Base-by-base conservation (phyloP, 805 yeast genomes). In the Metschnikowia kunwiensis region DNA sequence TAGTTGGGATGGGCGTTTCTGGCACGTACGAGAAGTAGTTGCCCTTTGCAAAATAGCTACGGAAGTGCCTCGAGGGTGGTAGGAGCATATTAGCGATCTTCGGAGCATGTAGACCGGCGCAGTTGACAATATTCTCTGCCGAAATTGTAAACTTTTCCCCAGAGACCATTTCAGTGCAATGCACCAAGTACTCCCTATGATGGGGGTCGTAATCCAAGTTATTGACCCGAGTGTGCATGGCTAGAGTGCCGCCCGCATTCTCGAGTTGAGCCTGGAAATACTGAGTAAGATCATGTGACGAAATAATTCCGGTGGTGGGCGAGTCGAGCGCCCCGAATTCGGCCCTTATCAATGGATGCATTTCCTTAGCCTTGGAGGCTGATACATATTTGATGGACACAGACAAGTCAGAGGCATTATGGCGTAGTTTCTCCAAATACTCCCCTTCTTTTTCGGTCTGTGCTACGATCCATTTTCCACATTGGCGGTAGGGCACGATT, bases 401-500 rank as follows among this genome's bases (percentile, higher is more conserved):
- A 1, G 74, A 78, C 8, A 83, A 55, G 3, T 54, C 56, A 3
- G 60, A 54, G 4, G 86, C 74, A 33, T 72, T 74, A 7, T 58
- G 58, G 46, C 74, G 70, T 43, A 88, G 51, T 16, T 61, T 57
- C 26, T 77, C 73, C 27, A 88, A 63, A 50, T 75, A 78, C 18
- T 78, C 78, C 25, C 64, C 68, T 51, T 88, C 89, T 1, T 43
- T 43, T 15, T 78, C 86, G 32, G 69, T 69, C 54, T 87, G 95
- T 0, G 96, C 96, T 11, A 88, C 88, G 3, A 88, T 61, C 88
- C 95, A 84, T 55, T 88, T 81, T 13, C 93, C 96, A 61, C 94
- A 83, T 29, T 70, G 63, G 22, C 60, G 49, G 51, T 79, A 58
- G n/a, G 76, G 78, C 20, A 49, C 53, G 3, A 85, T 80, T 27